Evolutionary conservation across 1,139 yeast genomes (phyloP), one percentile per base, ranked within the genome.

Genomic region (Scheffersomyces titani): DNA sequence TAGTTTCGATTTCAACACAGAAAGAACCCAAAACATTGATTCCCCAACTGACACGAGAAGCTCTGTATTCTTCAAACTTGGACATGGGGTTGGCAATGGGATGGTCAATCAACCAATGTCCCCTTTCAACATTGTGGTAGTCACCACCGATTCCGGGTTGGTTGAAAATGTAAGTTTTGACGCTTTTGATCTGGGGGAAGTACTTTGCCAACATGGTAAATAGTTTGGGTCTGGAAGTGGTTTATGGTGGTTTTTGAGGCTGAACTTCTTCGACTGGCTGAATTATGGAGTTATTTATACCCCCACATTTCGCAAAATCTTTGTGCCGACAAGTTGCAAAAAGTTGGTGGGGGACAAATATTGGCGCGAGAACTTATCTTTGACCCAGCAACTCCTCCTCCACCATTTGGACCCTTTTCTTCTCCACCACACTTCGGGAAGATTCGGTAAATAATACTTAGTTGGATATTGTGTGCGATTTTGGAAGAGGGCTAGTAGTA

Each of bases 21-120:
- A 80, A 79, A 6, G 83, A 79, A n/a, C 83, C 84, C 53, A 80
- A 66, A 9, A 80, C 84, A 62, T 80, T 80, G 69, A 80, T 77
- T 55, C 84, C 84, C 81, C 83, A 80, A 53, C 78, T 72, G 19
- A 78, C 75, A 63, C 84, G 70, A 19, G 80, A 74, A 40, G 70
- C 67, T 59, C 80, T 68, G 68, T 77, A 79, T 54, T 76, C 81
- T 20, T 75, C 74, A 65, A 72, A 79, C 59, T 76, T 76, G 54
- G 82, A 76, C 84, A 80, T 80, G 47, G 84, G 83, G 57, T 78
- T 80, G 48, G 83, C 69, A 57, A 80, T 78, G 54, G 73, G 72
- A 59, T 70, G 70, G 64, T 79, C 83, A 44, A 80, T 74, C 36
- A 80, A 69, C 84, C 84, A 80, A 62, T 80, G 84, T 20, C 83